A percentile compares a stretch with the other conserved stretches of the same genome.
Conservation (phyloP, 331 rosid genomes). For the Pyrus hybrid region DNA sequence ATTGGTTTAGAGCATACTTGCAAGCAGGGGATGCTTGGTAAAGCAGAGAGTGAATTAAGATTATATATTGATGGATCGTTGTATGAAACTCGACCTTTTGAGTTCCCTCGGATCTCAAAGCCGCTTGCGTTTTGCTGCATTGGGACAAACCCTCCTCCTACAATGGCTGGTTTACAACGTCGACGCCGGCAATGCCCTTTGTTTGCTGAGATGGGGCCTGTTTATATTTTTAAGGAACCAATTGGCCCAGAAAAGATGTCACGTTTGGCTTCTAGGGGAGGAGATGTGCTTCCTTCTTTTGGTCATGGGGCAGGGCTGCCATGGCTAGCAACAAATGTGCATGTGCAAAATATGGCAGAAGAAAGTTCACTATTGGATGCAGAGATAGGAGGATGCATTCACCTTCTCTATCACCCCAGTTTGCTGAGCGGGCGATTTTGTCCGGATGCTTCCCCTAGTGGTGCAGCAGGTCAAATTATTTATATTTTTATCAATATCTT, state of each 20-base stretch:
- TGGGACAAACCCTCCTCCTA: slow-evolving; percentile 99
- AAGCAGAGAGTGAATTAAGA: slow-evolving; percentile 79
- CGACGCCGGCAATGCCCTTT: slow-evolving; percentile 98
- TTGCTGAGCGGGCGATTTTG: slow-evolving; percentile 91
- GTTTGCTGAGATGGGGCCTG: slow-evolving; percentile 99
- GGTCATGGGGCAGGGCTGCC: slow-evolving; percentile 91
- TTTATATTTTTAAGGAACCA: slow-evolving; percentile 91
- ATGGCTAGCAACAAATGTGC: slow-evolving; percentile 72
- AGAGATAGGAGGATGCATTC: slow-evolving; percentile 83
- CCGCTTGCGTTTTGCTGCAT: slow-evolving; percentile 98
- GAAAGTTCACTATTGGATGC: slow-evolving; percentile 87
- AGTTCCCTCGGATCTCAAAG: slow-evolving; percentile 89
- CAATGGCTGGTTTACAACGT: slow-evolving; percentile 99
- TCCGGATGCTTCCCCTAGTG: slow-evolving; percentile 97
- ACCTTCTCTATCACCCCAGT: slow-evolving; percentile 92
- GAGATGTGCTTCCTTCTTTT: slow-evolving; percentile 83
- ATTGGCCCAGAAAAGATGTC: slow-evolving; percentile 86
- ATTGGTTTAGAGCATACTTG: slow-evolving; percentile 86
- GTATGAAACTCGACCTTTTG: slow-evolving; percentile 88
- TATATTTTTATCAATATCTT: slow-evolving; percentile 10
- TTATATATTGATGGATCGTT: slow-evolving; percentile 82
- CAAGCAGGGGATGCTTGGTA: slow-evolving; percentile 79
- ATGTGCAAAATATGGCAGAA: slow-evolving; percentile 58
- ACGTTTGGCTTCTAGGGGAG: slow-evolving; percentile 91
- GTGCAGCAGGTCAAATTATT: slow-evolving; percentile 72